phyloP scores from a whole-genome alignment of 225 moss, liverwort and hornwort species.

The Climacium dendroides region DNA sequence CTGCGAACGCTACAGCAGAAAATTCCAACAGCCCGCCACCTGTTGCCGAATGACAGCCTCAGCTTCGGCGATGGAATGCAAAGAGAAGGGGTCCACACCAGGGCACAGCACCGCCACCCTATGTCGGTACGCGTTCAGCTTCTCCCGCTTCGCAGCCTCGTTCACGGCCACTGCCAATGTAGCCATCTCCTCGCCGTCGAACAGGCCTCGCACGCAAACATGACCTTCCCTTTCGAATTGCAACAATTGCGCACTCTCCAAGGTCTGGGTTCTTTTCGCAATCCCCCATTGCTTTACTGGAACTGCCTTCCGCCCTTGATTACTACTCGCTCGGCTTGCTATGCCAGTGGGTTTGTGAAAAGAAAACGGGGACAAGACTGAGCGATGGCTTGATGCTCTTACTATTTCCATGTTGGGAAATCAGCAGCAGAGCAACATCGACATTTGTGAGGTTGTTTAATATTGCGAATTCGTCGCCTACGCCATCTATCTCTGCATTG shows the following conservation, averaged over 20 bases:
- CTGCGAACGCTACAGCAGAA: not conserved
- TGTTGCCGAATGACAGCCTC: slow-evolving; percentile 24
- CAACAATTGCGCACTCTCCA: slow-evolving; percentile 12
- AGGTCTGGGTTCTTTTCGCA: not conserved
- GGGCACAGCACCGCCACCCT: slow-evolving; percentile 54
- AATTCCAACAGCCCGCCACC: not conserved
- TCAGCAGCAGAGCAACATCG: not conserved
- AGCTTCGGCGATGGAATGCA: slow-evolving; percentile 31
- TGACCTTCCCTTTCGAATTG: slow-evolving; percentile 45
- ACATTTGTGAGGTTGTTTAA: not conserved
- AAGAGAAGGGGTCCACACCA: slow-evolving; percentile 37
- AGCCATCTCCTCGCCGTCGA: slow-evolving; percentile 16
- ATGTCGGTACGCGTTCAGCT: slow-evolving; percentile 42
- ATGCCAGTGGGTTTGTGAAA: not conserved
- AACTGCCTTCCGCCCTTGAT: not conserved
- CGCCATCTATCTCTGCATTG: not conserved
- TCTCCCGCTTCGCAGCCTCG: slow-evolving; percentile 6
- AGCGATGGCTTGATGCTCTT: not conserved
- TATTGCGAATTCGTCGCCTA: not conserved
- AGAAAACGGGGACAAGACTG: not conserved
- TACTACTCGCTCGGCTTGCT: not conserved
- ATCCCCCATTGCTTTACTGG: not conserved
- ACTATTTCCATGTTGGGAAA: not conserved
- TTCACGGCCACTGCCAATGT: slow-evolving; percentile 12
- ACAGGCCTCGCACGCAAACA: slow-evolving; percentile 15